Evolutionary conservation across 768 basidiomycete species (phyloP), one percentile per base, ranked within the genome.

Genomic region (Auricularia heimuer): DNA sequence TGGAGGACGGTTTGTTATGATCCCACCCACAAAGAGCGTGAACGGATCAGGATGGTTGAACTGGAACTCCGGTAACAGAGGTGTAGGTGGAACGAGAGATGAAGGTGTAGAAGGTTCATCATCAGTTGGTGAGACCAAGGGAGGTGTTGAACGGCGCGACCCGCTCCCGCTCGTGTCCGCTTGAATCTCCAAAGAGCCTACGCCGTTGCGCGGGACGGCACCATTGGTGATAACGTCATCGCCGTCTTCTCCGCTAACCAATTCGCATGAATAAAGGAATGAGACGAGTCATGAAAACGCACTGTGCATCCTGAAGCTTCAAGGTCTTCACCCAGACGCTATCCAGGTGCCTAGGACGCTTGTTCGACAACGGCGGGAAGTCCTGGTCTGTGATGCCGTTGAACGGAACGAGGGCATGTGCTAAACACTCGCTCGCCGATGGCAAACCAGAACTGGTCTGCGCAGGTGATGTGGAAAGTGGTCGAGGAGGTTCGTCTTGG

Each of bases 11-110:
- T 78, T 79, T 70, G 84, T 81, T 69, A 88, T 85, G 54, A 92
- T 78, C 3, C 89, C 89, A 6, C 90, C 90, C 35, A 91, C 87
- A 71, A 91, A 92, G 35, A 92, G 77, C 1, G 88, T 85, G 2
- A 80, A 83, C 0, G 85, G 86, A 71, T 91, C 88, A 14, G 86
- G 72, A 29, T 81, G 78, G 64, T 76, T 75, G 37, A 78, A 75
- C 7, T 60, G 14, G 24, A 60, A 29, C 34, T 29, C 56, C 8
- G 24, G 24, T 14, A 29, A 10, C 24, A 35, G 56, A 8, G 34
- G 56, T 14, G 29, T 35, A 8, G 24, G 16, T 10, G 29, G 56
- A 8, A 60, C 56, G 14, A 24, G 39, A 36, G 34, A 62, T 12
- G 60, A 34, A 7, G 33, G 37, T 42, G n/a, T 36, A 34, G 62